Evolutionary conservation across 495 filamentous ascomycete genomes (phyloP).

Genomic region (Xylaria longipes): DNA sequence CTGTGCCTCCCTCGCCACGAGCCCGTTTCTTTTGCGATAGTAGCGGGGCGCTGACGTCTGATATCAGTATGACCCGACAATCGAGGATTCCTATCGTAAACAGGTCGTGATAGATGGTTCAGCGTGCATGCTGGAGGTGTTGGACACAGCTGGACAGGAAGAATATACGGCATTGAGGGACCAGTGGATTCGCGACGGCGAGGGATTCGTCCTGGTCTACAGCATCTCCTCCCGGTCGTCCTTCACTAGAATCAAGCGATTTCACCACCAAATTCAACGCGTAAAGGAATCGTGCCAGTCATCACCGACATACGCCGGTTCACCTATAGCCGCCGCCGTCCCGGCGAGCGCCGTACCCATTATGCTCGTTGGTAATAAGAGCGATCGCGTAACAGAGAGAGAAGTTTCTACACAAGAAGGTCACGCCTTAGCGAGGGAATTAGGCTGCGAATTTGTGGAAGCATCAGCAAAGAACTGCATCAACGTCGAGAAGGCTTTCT

Average conservation of each 20-base stretch:
- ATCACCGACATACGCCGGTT: slow-evolving; percentile 72
- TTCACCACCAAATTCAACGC: slow-evolving; percentile 94
- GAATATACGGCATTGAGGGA: slow-evolving; percentile 97
- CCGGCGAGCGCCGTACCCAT: slow-evolving; percentile 79
- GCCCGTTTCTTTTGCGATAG: neutral
- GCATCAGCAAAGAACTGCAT: slow-evolving; percentile 99
- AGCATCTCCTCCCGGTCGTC: slow-evolving; percentile 96
- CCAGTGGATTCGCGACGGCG: slow-evolving; percentile 98
- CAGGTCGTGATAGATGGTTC: slow-evolving; percentile 97
- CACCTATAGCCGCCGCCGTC: slow-evolving; percentile 58
- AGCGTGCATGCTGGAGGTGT: slow-evolving; percentile 97
- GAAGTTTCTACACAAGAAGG: slow-evolving; percentile 98
- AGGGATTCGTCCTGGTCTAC: slow-evolving; percentile 97
- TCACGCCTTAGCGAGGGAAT: slow-evolving; percentile 84
- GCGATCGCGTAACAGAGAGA: slow-evolving; percentile 91
- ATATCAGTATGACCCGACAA: slow-evolving; percentile 85
- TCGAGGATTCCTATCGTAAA: slow-evolving; percentile 97
- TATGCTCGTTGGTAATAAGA: slow-evolving; percentile 99
- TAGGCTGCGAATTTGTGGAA: slow-evolving; percentile 97
- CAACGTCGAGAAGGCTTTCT: slow-evolving; percentile 98
- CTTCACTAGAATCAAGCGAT: slow-evolving; percentile 91
- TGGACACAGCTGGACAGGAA: slow-evolving; percentile 99
- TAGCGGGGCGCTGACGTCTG: slow-evolving; percentile 33
- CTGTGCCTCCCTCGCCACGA: slow-evolving; percentile 3
- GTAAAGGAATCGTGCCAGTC: slow-evolving; percentile 93